Base-by-base conservation (phyloP, 2,329 filamentous ascomycete species). In the Talaromyces islandicus region DNA sequence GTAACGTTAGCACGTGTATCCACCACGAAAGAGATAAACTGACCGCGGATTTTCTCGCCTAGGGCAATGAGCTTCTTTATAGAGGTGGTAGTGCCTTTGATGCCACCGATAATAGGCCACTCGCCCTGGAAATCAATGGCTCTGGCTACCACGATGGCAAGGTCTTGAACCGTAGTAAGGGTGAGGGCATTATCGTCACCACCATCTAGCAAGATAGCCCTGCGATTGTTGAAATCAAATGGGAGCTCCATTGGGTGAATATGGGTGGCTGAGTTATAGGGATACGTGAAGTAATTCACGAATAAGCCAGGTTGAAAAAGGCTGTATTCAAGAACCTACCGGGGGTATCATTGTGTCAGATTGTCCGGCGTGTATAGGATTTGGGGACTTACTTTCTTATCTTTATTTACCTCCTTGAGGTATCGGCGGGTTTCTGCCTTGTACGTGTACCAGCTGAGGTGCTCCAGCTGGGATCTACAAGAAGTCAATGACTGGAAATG, bases 281-380 rank as follows among this genome's bases (percentile, higher is more conserved):
- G 83, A 56, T 72, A 78, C 1, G 80, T 81, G 35, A 85, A 73
- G 70, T 85, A 85, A 67, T 86, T 76, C 25, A 81, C 65, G 65
- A 85, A 84, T 1, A 84, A 64, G 0, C 81, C 82, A 0, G 80
- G 80, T 41, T 85, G 81, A 64, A 86, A 85, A 0, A 85, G 71
- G 0, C 73, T 79, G 67, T 86, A 86, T 61, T 86, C 81, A 6
- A 86, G 71, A 4, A 82, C 72, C 80, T 84, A 48, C 46, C 12
- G 9, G 1, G 54, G 27, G 41, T 50, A 56, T 19, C 52, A 30
- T 27, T 17, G 2, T 19, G 7, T 52, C n/a, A 57, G 21, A 21
- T 11, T 46, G 7, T 56, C n/a, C 21, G 4, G 19, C 21, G 10
- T 17, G 24, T 3, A 9, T 25, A n/a, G 17, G 17, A 9, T 17